phyloP scores from a whole-genome alignment of 768 basidiomycete genomes.

The Cystobasidium tubakii region DNA sequence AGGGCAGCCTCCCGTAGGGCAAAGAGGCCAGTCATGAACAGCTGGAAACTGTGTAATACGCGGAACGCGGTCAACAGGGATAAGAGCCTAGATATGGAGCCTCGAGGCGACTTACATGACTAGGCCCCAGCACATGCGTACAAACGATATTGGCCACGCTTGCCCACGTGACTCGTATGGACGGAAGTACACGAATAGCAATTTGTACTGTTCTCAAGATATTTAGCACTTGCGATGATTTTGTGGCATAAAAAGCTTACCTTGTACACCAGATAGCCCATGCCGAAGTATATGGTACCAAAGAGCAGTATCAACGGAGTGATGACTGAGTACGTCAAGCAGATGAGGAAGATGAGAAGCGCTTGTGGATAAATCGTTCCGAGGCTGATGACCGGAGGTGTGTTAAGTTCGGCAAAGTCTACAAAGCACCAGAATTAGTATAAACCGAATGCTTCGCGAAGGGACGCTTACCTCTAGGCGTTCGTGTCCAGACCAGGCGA shows the following conservation, averaged over 20 bases:
- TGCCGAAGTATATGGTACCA: slow-evolving; percentile 92
- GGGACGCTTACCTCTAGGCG: slow-evolving; percentile 68
- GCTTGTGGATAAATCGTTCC: slow-evolving; percentile 95
- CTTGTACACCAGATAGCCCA: slow-evolving; percentile 94
- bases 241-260: slow-evolving; percentile 9
- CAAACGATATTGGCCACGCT: slow-evolving; percentile 94
- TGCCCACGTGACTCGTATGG: slow-evolving; percentile 96
- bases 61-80: too few relatives aligned
- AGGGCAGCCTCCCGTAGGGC: slow-evolving; percentile 61
- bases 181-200: slow-evolving; percentile 66
- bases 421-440: slow-evolving; percentile 20
- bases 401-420: slow-evolving; percentile 96
- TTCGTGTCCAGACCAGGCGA: slow-evolving; percentile 71
- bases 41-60: slow-evolving; percentile 57
- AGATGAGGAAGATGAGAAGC: slow-evolving; percentile 91
- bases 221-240: too few relatives aligned
- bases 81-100: too few relatives aligned
- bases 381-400: slow-evolving; percentile 96
- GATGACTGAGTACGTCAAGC: slow-evolving; percentile 87
- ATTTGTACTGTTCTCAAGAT: slow-evolving; percentile 60
- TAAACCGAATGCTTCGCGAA: too few relatives aligned
- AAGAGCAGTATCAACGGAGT: slow-evolving; percentile 92
- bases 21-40: slow-evolving; percentile 97
- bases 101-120: slow-evolving; percentile 54
- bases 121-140: slow-evolving; percentile 84